Base-by-base conservation (phyloP, 176 grass and related monocot species). In the Oryza nivara region DNA sequence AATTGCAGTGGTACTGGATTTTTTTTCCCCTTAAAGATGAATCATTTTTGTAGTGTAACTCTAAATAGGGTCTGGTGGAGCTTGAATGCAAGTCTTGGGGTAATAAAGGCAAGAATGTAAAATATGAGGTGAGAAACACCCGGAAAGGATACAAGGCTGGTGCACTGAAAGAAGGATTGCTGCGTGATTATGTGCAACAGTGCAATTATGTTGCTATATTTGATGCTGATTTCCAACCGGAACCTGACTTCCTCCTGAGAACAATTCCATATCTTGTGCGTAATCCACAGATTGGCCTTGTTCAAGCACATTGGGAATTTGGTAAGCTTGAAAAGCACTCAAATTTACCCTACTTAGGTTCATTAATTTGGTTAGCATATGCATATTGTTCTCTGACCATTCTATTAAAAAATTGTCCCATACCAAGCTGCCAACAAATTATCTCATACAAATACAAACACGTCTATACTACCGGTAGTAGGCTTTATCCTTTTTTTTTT, bases 71-170 rank as follows among this genome's bases (percentile, higher is more conserved):
- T 75, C 65, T 98, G 32, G 96, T 98, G 78, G 78, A 94, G 72
- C 84, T 98, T 36, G 96, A 98, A 89, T 98, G 93, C 81, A 87
- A 75, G 36, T 41, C 78, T 86, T 98, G 96, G 96, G 89, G 88
- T 80, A 96, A 78, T 64, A 98, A 92, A 90, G 96, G 93, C 54
- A 98, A 93, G 65, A 98, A 83, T 26, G 68, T 98, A 78, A 83
- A 89, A 51, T 98, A 98, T 70, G 93, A 98, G 82, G 93, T 94
- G 16, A 88, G 96, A 11, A 77, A 89, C 69, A 98, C 85, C 75
- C 84, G 93, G 36, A 92, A 88, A 93, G 96, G 96, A 12, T 98
- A 94, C n/a, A 98, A 98, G 73, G 96, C 96, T 48, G 96, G 96
- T 70, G 96, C 96, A 32, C 66, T 98, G 88, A 98, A 96, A 74